Conservation (phyloP, 257 asterid genomes). For the Prunella vulgaris region DNA sequence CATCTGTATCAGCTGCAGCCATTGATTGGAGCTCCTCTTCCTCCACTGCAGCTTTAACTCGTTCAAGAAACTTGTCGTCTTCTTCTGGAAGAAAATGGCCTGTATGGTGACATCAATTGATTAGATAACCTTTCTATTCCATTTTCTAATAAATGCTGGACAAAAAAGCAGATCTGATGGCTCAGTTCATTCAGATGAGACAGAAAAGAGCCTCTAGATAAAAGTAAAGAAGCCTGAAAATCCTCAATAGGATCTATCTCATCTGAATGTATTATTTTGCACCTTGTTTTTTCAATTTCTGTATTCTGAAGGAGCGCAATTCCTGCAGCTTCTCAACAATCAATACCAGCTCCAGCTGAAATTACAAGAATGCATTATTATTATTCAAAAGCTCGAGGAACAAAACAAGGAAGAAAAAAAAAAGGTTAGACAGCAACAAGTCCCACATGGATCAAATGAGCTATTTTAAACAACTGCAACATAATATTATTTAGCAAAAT, state of each 20-base stretch:
- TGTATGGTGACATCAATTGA: conserved; percentile 24
- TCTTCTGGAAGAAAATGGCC: conserved; percentile 96
- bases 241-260: background rate
- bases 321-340: conserved; percentile 93
- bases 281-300: conserved; percentile 95
- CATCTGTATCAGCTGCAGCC: conserved; percentile 76
- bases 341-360: conserved; percentile 89
- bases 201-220: background rate
- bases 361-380: conserved; percentile 16
- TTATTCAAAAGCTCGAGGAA: conserved; percentile 10
- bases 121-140: conserved; percentile 8
- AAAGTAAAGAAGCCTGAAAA: conserved; percentile 5
- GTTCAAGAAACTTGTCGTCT: conserved; percentile 93
- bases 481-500: background rate
- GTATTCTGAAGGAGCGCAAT: conserved; percentile 75
- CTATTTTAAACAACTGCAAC: conserved; percentile 5
- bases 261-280: background rate
- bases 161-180: no score
- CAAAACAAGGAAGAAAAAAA: background rate
- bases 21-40: conserved; percentile 84
- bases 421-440: background rate
- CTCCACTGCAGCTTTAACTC: conserved; percentile 94
- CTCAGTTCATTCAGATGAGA: background rate
- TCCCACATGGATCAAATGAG: conserved; percentile 9
- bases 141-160: background rate